These are phyloP conservation scores for Verticillium nubilum DNA, from an alignment of 2,329 filamentous ascomycete species.

Conservation along the genomic window DNA sequence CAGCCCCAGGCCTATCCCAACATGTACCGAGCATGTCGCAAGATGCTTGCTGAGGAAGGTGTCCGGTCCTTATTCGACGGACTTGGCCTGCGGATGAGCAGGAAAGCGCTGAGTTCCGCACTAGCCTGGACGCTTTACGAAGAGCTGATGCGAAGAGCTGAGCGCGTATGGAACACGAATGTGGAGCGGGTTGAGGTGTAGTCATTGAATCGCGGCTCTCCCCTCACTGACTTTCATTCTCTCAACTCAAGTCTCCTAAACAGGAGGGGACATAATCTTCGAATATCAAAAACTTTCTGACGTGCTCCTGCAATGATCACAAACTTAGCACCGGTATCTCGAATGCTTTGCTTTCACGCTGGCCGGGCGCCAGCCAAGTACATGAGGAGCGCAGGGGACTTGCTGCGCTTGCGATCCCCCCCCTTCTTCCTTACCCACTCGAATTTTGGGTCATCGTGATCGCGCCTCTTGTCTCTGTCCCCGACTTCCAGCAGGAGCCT, in stretches of 20 bases:
- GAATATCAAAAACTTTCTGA: not conserved
- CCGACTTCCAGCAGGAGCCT: conserved; percentile 42
- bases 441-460: conserved; percentile 39
- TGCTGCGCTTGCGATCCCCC: conserved; percentile 45
- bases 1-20: conserved; percentile 80
- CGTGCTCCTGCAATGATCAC: not conserved
- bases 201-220: not conserved
- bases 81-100: conserved; percentile 75
- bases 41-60: conserved; percentile 81
- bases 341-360: conserved; percentile 17
- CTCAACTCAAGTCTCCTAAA: not conserved
- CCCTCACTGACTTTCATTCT: not conserved
- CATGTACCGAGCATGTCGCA: conserved; percentile 67
- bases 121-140: conserved; percentile 97
- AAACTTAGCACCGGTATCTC: not conserved
- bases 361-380: conserved; percentile 50
- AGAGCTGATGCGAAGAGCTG: conserved; percentile 74
- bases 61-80: conserved; percentile 78
- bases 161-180: conserved; percentile 17
- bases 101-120: conserved; percentile 91
- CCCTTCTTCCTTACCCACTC: conserved; percentile 54
- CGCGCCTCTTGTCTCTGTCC: conserved; percentile 29
- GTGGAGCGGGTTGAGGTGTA: not conserved
- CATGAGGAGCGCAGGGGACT: conserved; percentile 51
- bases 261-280: not conserved